A percentile compares a stretch with the other conserved stretches of the same genome.
phyloP scores from a whole-genome alignment of 495 filamentous ascomycete genomes.

The Aspergillus steynii region DNA sequence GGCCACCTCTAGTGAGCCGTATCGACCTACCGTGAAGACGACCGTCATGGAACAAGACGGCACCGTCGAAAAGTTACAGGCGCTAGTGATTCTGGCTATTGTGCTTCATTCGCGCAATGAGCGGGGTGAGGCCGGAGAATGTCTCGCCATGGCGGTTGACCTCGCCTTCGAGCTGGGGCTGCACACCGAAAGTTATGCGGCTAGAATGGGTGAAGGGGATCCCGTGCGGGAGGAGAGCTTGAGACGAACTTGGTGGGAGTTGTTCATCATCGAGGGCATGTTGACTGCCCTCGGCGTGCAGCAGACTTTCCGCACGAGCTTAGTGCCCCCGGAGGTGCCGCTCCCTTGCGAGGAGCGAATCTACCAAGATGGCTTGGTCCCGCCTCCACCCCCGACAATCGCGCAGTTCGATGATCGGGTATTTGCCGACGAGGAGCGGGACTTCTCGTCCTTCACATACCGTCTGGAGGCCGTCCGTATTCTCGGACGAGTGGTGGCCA shows the following conservation, averaged over 20 bases:
- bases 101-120: conserved; percentile 76
- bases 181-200: conserved; percentile 58
- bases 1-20: conserved; percentile 40
- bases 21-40: conserved; percentile 39
- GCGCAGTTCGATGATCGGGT: conserved; percentile 47
- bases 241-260: conserved; percentile 89
- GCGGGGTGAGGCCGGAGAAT: conserved; percentile 61
- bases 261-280: conserved; percentile 73
- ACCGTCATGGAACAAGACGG: conserved; percentile 36
- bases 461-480: conserved; percentile 67
- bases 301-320: conserved; percentile 32
- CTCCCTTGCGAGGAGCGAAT: conserved; percentile 51
- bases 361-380: conserved; percentile 42
- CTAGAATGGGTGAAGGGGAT: conserved; percentile 45
- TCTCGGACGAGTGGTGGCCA: conserved; percentile 68
- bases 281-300: conserved; percentile 50
- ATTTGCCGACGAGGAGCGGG: conserved; percentile 46
- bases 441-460: conserved; percentile 49
- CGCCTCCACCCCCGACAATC: conserved; percentile 41
- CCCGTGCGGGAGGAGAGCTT: conserved; percentile 70
- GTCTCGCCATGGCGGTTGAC: conserved; percentile 66
- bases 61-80: conserved; percentile 61
- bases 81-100: conserved; percentile 72
- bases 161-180: conserved; percentile 74
- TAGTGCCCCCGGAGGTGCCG: conserved; percentile 38